Evolutionary conservation across 495 filamentous ascomycete species (phyloP), one percentile per base, ranked within the genome.

Genomic region (Bacidia gigantensis): DNA sequence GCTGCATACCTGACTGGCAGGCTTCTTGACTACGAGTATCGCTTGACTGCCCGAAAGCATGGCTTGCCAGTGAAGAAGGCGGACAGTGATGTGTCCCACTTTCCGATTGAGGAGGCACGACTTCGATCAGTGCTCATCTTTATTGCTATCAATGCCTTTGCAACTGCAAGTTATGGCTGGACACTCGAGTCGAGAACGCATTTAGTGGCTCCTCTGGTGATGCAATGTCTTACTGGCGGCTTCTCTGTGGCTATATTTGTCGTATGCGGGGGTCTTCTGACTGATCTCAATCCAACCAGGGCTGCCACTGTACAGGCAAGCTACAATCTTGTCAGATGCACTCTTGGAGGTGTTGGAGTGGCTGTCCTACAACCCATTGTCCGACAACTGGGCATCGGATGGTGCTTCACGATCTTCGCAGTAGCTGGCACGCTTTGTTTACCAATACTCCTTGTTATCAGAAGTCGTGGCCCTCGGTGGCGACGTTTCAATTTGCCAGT

Each of bases 241-340:
- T 20, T 22, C 11, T 65, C 11, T 62, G 56, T 21, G 62, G 62
- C 12, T 56, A 14, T 10, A 20, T 44, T 44, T 57, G 0, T 60
- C 55, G 2, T 62, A 67, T 21, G 50, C 58, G 3, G 29, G 65
- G 2, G 67, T 64, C 56, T 86, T 47, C 64, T 84, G 43, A 70
- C 83, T 5, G 83, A 88, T 58, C 65, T 86, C 2, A 79, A 81
- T 53, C 77, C 76, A 0, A 68, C 64, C 0, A 72, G 67, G n/a
- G 78, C 81, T 0, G 73, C 75, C 0, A 77, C 81, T 0, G 81
- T 80, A 0, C 79, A 80, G 2, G 83, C 83, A 2, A 77, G 80
- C 9, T 83, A 81, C 53, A 86, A 87, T 57, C 64, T 88, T 7
- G 73, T 75, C 0, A 67, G 83, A 12, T 86, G 81, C 57, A 55